Evolutionary conservation across 306 rosid species (phyloP).

Genomic region (Crotalaria pallida): DNA sequence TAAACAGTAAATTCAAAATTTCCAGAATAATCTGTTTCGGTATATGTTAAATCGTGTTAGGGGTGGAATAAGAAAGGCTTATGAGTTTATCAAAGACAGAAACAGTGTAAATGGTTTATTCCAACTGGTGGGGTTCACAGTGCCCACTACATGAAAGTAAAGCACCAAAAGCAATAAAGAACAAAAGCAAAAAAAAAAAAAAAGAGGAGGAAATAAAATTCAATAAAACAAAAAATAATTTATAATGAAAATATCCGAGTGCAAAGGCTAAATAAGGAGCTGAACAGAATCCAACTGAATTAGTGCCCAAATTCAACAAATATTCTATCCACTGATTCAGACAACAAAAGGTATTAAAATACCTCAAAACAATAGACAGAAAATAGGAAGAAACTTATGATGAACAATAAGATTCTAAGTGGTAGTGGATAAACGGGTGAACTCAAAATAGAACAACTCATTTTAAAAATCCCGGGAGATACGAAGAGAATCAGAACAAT

Average conservation of each 20-base stretch:
- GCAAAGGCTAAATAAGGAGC: not conserved
- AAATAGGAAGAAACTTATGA: not conserved
- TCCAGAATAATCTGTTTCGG: not conserved
- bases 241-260: not conserved
- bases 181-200: not conserved
- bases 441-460: not conserved
- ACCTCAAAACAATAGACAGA: not conserved
- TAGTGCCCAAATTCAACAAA: not conserved
- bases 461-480: not conserved
- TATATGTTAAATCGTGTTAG: not conserved
- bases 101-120: not conserved
- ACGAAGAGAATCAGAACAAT: not conserved
- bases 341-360: not conserved
- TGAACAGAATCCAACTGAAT: not conserved
- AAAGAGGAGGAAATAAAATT: not conserved
- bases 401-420: not conserved
- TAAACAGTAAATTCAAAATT: not conserved
- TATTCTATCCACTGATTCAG: not conserved
- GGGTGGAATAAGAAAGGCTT: not conserved
- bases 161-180: conserved; percentile 4
- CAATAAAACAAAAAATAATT: not conserved
- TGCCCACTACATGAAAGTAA: not conserved
- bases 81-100: not conserved
- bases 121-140: not conserved
- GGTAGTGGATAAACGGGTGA: not conserved